phyloP scores from a whole-genome alignment of 139 green algal species.

The Chlamydomonas sp. region DNA sequence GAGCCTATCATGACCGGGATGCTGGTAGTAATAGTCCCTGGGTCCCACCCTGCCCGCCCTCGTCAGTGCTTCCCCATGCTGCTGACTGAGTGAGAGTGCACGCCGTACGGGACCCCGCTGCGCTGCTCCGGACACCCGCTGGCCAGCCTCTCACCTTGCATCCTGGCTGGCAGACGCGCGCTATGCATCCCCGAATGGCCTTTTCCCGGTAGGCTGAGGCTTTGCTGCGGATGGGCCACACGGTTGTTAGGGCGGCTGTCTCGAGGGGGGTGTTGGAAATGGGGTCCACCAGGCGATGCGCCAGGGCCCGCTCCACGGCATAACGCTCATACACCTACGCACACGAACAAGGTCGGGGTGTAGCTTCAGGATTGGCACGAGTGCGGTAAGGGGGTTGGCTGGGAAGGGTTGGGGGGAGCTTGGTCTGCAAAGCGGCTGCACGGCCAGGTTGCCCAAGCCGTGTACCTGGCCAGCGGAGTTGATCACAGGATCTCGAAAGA shows the following conservation, averaged over 20 bases:
- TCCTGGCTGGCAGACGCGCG: conserved; percentile 33
- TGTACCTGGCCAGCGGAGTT: conserved; percentile 53
- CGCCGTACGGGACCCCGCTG: too few relatives aligned
- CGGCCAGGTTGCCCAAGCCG: background rate
- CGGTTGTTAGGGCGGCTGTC: conserved; percentile 42
- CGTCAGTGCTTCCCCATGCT: too few relatives aligned
- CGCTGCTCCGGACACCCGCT: too few relatives aligned
- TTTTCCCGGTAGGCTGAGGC: conserved; percentile 57
- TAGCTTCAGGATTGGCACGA: too few relatives aligned
- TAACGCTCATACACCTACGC: conserved; percentile 63
- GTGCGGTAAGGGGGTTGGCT: too few relatives aligned
- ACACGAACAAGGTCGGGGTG: too few relatives aligned
- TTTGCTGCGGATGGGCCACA: conserved; percentile 62
- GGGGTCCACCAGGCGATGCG: conserved; percentile 48
- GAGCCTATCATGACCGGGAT: too few relatives aligned
- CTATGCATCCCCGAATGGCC: conserved; percentile 51
- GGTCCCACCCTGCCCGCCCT: too few relatives aligned
- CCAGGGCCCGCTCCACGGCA: conserved; percentile 47
- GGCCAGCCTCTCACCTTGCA: background rate
- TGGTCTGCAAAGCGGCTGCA: background rate
- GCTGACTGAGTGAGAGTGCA: too few relatives aligned
- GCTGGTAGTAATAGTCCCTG: too few relatives aligned
- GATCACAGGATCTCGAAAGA: conserved; percentile 66
- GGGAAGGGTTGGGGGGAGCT: background rate
- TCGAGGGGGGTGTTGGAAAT: conserved; percentile 54